A percentile compares a stretch with the other conserved stretches of the same genome.
phyloP scores from a whole-genome alignment of 2,329 filamentous ascomycete genomes.

The Chrysoporthe cubensis region DNA sequence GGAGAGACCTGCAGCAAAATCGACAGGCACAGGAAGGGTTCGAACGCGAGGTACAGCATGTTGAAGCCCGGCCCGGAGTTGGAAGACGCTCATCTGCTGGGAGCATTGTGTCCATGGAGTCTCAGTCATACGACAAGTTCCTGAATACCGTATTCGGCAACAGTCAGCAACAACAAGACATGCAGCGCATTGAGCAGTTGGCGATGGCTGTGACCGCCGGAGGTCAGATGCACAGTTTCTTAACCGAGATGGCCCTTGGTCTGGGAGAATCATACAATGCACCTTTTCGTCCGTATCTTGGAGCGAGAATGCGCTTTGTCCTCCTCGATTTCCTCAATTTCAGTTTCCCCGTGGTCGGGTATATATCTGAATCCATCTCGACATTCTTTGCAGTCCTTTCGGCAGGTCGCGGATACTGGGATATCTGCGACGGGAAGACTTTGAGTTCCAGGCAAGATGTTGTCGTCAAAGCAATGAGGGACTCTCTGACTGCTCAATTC shows the following conservation, averaged over 20 bases:
- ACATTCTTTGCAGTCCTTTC: conserved; percentile 68
- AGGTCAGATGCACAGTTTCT: conserved; percentile 57
- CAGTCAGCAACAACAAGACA: conserved; percentile 52
- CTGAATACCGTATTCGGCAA: conserved; percentile 46
- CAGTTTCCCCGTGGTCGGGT: conserved; percentile 69
- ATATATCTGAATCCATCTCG: conserved; percentile 71
- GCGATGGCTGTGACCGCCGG: conserved; percentile 53
- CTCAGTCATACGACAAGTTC: conserved; percentile 62
- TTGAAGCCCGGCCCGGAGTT: conserved; percentile 41
- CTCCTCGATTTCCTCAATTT: conserved; percentile 74
- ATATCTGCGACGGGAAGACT: conserved; percentile 45
- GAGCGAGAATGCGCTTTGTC: conserved; percentile 64
- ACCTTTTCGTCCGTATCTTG: conserved; percentile 58
- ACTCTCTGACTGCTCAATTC: conserved; percentile 59
- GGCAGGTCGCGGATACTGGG: conserved; percentile 58
- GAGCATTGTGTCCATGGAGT: conserved; percentile 65
- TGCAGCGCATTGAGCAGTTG: conserved; percentile 55
- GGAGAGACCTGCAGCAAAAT: conserved; percentile 60
- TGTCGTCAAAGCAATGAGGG: conserved; percentile 51
- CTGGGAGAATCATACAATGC: conserved; percentile 51
- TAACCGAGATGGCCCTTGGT: conserved; percentile 53
- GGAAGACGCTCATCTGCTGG: conserved; percentile 62
- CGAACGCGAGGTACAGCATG: conserved; percentile 47
- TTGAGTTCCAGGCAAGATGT: conserved; percentile 45
- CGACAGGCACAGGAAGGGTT: conserved; percentile 63